phyloP scores from a whole-genome alignment of 106 monocot species.

The Chionographis japonica region DNA sequence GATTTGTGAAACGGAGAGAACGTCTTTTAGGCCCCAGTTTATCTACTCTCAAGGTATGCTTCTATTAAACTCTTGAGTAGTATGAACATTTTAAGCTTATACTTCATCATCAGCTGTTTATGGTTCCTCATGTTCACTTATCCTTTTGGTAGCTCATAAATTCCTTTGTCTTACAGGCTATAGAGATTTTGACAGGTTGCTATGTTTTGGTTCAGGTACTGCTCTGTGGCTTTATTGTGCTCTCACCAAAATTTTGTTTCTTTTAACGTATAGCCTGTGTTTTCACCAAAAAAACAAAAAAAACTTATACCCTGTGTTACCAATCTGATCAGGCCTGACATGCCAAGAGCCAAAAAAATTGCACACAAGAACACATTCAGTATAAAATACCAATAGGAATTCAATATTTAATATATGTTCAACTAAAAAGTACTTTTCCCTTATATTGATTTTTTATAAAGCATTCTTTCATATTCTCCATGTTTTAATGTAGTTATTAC shows the following conservation, averaged over 20 bases:
- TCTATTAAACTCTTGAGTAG: neutral
- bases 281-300: no score
- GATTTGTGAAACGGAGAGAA: conserved; percentile 91
- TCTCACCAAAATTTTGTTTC: neutral
- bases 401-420: no score
- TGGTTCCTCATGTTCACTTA: neutral
- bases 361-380: no score
- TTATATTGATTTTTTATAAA: no score
- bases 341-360: no score
- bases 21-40: conserved; percentile 85
- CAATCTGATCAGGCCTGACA: no score
- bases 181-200: conserved; percentile 98
- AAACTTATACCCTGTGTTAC: no score
- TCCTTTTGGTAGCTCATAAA: neutral
- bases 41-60: conserved; percentile 79
- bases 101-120: no score
- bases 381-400: no score
- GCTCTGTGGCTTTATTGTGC: neutral
- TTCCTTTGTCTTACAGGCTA: conserved; percentile 46
- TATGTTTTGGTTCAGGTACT: conserved; percentile 93
- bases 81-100: neutral
- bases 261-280: neutral
- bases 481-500: no score
- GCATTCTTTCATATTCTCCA: no score
- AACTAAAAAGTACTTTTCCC: no score